Percentiles rank a stretch among this genome's conserved stretches.
phyloP scores from a whole-genome alignment of 164 flowering plant species.

The Stephania cephalantha region DNA sequence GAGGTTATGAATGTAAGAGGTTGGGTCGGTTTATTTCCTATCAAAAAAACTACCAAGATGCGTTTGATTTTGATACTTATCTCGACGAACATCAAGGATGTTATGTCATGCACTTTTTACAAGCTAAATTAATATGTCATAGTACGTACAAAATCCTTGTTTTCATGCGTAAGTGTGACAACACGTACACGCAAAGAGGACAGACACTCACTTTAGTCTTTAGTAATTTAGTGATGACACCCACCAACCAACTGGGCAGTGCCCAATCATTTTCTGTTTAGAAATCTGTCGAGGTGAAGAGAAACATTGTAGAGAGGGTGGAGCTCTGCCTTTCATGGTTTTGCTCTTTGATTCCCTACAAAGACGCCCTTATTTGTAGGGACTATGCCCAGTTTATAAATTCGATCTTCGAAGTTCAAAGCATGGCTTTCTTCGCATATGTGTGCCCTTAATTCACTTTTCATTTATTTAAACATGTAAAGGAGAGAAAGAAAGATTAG shows the following conservation, averaged over 20 bases:
- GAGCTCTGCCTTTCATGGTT: constrained; percentile 18
- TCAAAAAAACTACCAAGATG: no score
- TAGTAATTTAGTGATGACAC: not conserved
- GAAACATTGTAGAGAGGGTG: constrained; percentile 15
- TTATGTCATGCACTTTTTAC: no score
- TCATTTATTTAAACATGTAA: not conserved
- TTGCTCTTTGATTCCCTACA: constrained; percentile 6
- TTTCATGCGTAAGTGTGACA: not conserved
- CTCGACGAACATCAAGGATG: no score
- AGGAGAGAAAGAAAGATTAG: not conserved
- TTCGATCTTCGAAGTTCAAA: not conserved
- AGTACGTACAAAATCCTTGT: no score
- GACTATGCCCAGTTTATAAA: not conserved
- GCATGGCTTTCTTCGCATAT: not conserved
- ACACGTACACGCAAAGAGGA: not conserved
- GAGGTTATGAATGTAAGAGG: no score
- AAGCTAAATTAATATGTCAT: no score
- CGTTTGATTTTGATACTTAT: no score
- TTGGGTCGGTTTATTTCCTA: no score
- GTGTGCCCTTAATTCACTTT: not conserved
- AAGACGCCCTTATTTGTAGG: constrained; percentile 4
- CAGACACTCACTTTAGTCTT: no score
- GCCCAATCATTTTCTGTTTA: constrained; percentile 12
- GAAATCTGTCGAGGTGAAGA: constrained; percentile 10
- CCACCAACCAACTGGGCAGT: constrained; percentile 1